Evolutionary conservation across 2,329 filamentous ascomycete species (phyloP).

Genomic region (Bertia moriformis): DNA sequence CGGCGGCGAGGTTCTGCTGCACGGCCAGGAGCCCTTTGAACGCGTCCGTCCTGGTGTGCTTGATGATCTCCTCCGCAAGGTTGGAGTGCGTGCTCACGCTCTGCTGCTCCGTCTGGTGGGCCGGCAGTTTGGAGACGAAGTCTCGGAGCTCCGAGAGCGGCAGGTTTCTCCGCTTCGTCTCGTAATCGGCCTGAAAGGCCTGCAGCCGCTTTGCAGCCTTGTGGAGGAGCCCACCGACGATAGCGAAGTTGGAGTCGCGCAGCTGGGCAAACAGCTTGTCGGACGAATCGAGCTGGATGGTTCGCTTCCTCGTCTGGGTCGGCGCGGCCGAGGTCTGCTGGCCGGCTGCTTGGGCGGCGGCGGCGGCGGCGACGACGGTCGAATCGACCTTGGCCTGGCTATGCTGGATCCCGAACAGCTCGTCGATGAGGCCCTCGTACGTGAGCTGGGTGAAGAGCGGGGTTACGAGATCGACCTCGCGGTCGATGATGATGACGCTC

Average conservation of each 20-base stretch:
- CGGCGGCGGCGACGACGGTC: conserved; percentile 66
- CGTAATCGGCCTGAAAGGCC: conserved; percentile 57
- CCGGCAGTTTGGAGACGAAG: conserved; percentile 85
- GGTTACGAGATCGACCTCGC: conserved; percentile 86
- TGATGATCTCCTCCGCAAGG: conserved; percentile 88
- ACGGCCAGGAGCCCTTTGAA: conserved; percentile 84
- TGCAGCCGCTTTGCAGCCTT: conserved; percentile 77
- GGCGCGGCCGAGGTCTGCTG: conserved; percentile 37
- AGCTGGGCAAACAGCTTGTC: conserved; percentile 81
- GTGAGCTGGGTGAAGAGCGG: conserved; percentile 86
- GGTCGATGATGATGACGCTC: conserved; percentile 85
- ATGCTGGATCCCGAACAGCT: conserved; percentile 79
- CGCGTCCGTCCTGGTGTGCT: conserved; percentile 73
- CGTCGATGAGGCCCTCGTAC: conserved; percentile 90
- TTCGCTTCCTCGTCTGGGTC: conserved; percentile 59
- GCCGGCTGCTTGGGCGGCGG: conserved; percentile 35
- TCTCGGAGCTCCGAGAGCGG: conserved; percentile 83
- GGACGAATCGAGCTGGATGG: conserved; percentile 74
- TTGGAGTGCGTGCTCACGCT: conserved; percentile 85
- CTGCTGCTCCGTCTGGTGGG: conserved; percentile 84
- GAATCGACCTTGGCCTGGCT: conserved; percentile 89
- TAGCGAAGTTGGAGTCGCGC: conserved; percentile 85
- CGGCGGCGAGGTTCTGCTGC: conserved; percentile 86
- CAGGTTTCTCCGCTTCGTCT: conserved; percentile 72
- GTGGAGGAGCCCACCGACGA: conserved; percentile 78